Evolutionary conservation across 352 stramenopile genomes (phyloP), one percentile per base, ranked within the genome.

Genomic region (Globisporangium rhizosaccharum): DNA sequence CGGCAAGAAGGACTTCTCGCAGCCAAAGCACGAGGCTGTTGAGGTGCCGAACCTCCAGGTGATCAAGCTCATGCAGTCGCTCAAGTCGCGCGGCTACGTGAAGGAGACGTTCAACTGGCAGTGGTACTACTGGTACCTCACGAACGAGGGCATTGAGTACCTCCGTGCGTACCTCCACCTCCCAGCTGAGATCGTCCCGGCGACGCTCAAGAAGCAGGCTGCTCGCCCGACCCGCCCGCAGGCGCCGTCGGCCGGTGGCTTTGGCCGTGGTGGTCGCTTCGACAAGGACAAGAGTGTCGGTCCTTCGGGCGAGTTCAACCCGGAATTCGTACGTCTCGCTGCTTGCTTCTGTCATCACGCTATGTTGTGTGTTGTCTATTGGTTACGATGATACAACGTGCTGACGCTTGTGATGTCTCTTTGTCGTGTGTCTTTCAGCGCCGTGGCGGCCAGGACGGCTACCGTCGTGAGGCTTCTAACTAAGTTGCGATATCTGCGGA

Each of bases 111-210:
- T 99, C 90, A 98, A 96, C 75, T 99, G 97, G 97, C 97, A 99
- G 82, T 98, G 97, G 85, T 98, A 97, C 79, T 99, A 99, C 94
- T 99, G 95, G 85, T 99, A 99, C 88, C 86, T 99, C 53, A 99
- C 96, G 50, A 95, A 97, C 70, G 96, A 98, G 72, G 97, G 97
- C 67, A 98, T 99, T 71, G 96, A 99, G 69, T 99, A 99, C 89
- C 88, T 99, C 7, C 87, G 97, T 62, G 87, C 94, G 61, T 99
- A 99, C 85, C 75, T 99, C 61, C 96, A 98, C 72, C 79, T 99
- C 53, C 97, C 97, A 57, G 85, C 94, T 46, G 97, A 99, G 82
- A 99, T 99, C 84, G 96, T 99, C 51, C 97, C 97, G 61, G 91
- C 90, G 49, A 99, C 97, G 61, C 92, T 99, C 73, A 99, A 99